Conservation (phyloP, 163 green algal genomes). For the Volvox carteri region DNA sequence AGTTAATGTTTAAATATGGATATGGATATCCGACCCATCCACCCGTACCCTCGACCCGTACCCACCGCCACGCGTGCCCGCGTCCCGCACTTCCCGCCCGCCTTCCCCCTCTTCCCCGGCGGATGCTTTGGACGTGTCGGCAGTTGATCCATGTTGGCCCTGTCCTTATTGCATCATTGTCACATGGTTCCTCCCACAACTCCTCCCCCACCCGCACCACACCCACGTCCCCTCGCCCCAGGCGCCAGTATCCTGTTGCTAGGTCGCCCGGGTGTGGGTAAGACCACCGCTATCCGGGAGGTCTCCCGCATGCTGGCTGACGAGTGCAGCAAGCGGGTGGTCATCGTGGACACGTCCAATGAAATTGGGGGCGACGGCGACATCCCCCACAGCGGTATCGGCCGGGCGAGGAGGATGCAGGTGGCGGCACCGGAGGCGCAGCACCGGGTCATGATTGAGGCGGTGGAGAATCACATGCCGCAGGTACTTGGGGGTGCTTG, state of each 20-base stretch:
- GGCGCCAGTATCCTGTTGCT: slow-evolving; percentile 76
- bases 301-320: slow-evolving; percentile 90
- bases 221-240: neutral
- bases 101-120: too few relatives aligned
- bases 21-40: neutral
- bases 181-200: too few relatives aligned
- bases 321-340: slow-evolving; percentile 77
- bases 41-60: neutral
- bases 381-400: slow-evolving; percentile 94
- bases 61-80: too few relatives aligned
- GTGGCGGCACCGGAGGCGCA: slow-evolving; percentile 91
- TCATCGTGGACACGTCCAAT: slow-evolving; percentile 86
- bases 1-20: too few relatives aligned
- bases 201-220: neutral
- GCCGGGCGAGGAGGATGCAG: slow-evolving; percentile 94
- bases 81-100: too few relatives aligned
- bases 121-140: too few relatives aligned
- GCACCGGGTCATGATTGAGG: slow-evolving; percentile 98
- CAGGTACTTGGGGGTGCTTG: slow-evolving; percentile 49
- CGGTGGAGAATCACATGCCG: slow-evolving; percentile 98
- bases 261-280: slow-evolving; percentile 92
- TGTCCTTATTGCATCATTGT: too few relatives aligned
- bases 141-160: too few relatives aligned
- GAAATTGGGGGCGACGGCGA: slow-evolving; percentile 99
- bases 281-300: slow-evolving; percentile 96